A percentile compares a stretch with the other conserved stretches of the same genome.
Evolutionary conservation across 495 filamentous ascomycete genomes (phyloP).

Genomic region (Melanomma pulvis-pyrius): DNA sequence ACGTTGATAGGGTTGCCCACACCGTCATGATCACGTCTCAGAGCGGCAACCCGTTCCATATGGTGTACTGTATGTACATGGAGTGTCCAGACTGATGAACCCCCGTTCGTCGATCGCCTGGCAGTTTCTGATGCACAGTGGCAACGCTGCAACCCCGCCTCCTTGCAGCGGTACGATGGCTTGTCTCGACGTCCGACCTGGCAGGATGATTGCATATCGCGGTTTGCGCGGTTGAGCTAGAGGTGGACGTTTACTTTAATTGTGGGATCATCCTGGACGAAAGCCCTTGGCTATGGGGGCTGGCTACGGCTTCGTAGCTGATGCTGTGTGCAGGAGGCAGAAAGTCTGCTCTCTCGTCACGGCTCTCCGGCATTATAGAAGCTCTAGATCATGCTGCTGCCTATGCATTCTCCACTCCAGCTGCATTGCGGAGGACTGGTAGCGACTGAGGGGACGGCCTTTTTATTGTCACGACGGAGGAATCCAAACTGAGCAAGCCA

Average conservation of each 20-base stretch:
- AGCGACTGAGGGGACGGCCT: background rate
- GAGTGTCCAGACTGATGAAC: background rate
- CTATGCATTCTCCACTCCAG: background rate
- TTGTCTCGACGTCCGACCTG: background rate
- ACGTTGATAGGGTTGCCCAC: too few species aligned
- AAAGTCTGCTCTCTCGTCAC: conserved; percentile 2
- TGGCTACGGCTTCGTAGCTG: conserved; percentile 9
- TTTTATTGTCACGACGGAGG: background rate
- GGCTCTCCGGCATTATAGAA: background rate
- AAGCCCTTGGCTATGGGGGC: background rate
- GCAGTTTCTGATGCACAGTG: background rate
- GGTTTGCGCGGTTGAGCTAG: conserved; percentile 31
- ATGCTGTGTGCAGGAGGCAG: conserved; percentile 24
- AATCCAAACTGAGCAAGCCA: background rate
- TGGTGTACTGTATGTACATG: too few species aligned
- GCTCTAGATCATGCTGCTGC: background rate
- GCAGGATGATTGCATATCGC: conserved; percentile 6
- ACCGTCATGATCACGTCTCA: background rate
- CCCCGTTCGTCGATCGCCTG: conserved; percentile 8
- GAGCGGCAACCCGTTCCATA: background rate
- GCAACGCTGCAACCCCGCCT: conserved; percentile 3
- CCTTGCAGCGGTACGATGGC: background rate
- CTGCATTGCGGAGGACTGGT: background rate
- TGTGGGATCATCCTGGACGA: background rate
- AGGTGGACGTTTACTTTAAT: conserved; percentile 6